These are phyloP conservation scores for Trametes coccinea DNA, from an alignment of 768 basidiomycete species.

Conservation along the genomic window DNA sequence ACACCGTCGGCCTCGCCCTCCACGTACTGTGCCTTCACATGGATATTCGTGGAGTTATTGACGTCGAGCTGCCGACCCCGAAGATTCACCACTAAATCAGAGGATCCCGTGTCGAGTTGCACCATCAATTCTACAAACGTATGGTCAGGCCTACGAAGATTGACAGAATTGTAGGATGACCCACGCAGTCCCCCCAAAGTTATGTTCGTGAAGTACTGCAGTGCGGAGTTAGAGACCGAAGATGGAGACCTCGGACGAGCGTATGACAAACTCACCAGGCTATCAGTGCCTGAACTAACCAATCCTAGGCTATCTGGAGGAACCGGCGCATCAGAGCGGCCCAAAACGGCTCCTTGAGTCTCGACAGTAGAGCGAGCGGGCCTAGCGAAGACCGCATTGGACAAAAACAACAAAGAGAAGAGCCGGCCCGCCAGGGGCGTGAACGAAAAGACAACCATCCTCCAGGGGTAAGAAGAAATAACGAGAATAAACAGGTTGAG, in stretches of 20 bases:
- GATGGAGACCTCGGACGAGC: not conserved
- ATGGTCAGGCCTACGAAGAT: not conserved
- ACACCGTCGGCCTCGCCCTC: constrained; percentile 40
- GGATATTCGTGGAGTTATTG: constrained; percentile 33
- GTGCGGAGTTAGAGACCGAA: not conserved
- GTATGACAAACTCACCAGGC: not conserved
- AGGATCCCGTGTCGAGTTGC: constrained; percentile 37
- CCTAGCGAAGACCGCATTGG: not conserved
- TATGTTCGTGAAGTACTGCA: constrained; percentile 7
- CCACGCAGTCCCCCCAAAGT: constrained; percentile 9
- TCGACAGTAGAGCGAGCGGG: not conserved
- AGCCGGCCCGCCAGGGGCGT: not conserved
- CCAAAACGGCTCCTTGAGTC: not conserved
- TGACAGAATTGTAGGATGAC: not conserved
- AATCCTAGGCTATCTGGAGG: not conserved
- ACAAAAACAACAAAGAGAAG: not conserved
- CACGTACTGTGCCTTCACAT: constrained; percentile 34
- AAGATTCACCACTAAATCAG: constrained; percentile 35
- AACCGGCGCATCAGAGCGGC: not conserved
- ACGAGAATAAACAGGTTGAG: not conserved
- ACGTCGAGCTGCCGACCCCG: constrained; percentile 24
- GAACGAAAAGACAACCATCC: not conserved
- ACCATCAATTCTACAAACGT: constrained; percentile 29
- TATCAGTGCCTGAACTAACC: not conserved
- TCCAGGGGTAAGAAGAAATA: not conserved